Conservation (phyloP, 139 green algal genomes). For the Picochlorum sp. region DNA sequence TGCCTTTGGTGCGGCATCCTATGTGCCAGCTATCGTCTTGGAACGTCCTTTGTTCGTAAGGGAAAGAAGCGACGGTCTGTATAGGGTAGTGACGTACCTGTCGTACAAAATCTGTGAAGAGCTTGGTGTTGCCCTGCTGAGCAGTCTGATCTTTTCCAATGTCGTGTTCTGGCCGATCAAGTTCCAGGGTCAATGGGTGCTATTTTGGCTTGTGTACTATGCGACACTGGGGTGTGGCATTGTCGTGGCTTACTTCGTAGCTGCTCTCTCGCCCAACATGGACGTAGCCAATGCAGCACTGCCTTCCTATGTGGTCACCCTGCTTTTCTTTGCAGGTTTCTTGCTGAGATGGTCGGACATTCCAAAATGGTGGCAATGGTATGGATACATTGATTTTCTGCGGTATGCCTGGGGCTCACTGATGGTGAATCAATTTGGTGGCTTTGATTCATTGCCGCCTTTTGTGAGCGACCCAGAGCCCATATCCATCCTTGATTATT, state of each 20-base stretch:
- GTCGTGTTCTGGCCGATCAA: constrained; percentile 48
- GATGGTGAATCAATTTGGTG: constrained; percentile 49
- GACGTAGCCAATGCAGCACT: constrained; percentile 62
- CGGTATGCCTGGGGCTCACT: constrained; percentile 22
- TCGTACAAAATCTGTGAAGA: constrained; percentile 62
- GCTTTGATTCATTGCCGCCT: constrained; percentile 5
- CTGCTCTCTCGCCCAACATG: constrained; percentile 65
- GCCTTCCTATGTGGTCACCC: constrained; percentile 36
- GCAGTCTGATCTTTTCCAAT: constrained; percentile 25
- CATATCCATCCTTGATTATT: constrained; percentile 52
- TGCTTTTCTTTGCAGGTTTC: constrained; percentile 45
- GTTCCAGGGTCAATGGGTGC: constrained; percentile 44
- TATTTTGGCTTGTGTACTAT: constrained; percentile 58
- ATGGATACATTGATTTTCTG: constrained; percentile 32
- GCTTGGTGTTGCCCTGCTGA: constrained; percentile 30
- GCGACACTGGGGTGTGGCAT: constrained; percentile 46
- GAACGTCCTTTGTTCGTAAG: constrained; percentile 68
- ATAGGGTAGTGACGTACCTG: constrained; percentile 71
- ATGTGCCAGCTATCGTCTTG: constrained; percentile 68
- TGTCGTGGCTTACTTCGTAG: constrained; percentile 53
- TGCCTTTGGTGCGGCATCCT: constrained; percentile 62
- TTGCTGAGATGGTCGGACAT: constrained; percentile 41
- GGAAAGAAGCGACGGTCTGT: constrained; percentile 73
- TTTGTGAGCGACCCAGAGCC: not conserved
- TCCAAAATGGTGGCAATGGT: constrained; percentile 56